Evolutionary conservation across 352 stramenopile species (phyloP), one percentile per base, ranked within the genome.

Genomic region (Thraustochytrium striatum): DNA sequence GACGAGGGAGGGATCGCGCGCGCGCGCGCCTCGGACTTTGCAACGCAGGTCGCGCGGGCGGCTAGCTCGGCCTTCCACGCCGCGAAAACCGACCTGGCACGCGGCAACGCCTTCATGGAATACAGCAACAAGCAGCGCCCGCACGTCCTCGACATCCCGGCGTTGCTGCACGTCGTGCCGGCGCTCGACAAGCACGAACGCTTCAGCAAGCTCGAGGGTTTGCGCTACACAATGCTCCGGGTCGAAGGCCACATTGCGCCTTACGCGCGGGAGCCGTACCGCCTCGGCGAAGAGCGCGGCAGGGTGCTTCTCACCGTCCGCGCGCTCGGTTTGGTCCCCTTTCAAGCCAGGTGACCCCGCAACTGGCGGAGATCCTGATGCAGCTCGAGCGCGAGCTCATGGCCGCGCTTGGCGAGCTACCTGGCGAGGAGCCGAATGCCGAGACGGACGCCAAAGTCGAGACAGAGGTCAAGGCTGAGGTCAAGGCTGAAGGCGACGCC

Each of bases 171-270:
- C 9, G 59, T 38, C 30, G 53, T 70, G 1, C 59, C 59, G 3
- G 39, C 65, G 0, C 44, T 58, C 30, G 21, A 30, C 21, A 50
- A 70, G 21, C 30, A 75, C 41, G 65, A 75, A n/a, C 36, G 59
- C 16, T 38, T 70, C 16, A 53, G 35, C 25, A 38, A 75, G 30
- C 30, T 62, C 36, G 65, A 75, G 30, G 65, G 44, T 39, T 8
- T 75, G 21, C 65, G 65, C 21, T 38, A 75, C 47, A 75, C 65
- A 13, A 7, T 75, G 11, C 43, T 75, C 0, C 65, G 65, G n/a
- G 39, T 75, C 25, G 65, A 75, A 32, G 65, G 65, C 36, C 58
- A 75, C 21, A 58, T 75, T 61, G 65, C 65, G 21, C 43, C 65
- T 21, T 25, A 61, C 21, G 43, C 32, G 9, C 13, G 44, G 5